phyloP scores from a whole-genome alignment of 768 basidiomycete genomes.

The Clitopilus hobsonii region DNA sequence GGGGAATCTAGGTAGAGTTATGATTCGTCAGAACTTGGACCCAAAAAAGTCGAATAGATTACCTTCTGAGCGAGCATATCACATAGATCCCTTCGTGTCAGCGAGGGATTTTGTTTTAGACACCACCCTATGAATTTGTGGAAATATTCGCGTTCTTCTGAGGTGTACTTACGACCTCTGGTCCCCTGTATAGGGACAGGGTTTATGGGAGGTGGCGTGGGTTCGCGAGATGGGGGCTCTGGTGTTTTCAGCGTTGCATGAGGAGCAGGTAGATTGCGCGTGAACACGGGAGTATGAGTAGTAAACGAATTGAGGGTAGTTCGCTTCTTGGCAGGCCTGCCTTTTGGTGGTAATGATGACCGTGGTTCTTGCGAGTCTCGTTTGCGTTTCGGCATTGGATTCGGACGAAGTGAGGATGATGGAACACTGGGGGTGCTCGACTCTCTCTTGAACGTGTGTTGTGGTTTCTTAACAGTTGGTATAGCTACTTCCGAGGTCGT shows the following conservation, averaged over 20 bases:
- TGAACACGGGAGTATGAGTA: constrained; percentile 42
- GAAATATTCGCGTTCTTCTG: constrained; percentile 63
- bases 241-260: constrained; percentile 57
- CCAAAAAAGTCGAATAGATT: neutral
- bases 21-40: neutral
- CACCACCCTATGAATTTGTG: constrained; percentile 63
- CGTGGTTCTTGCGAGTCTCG: constrained; percentile 21
- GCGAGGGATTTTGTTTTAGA: constrained; percentile 45
- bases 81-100: constrained; percentile 52
- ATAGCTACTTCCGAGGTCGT: constrained; percentile 15
- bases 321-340: constrained; percentile 25
- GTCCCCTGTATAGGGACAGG: constrained; percentile 34
- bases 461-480: constrained; percentile 37
- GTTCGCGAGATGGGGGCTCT: constrained; percentile 63
- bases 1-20: constrained; percentile 45
- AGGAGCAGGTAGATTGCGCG: constrained; percentile 50
- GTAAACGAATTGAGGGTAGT: constrained; percentile 62
- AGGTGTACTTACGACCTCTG: constrained; percentile 60
- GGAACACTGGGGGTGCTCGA: neutral
- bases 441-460: constrained; percentile 31
- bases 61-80: constrained; percentile 56
- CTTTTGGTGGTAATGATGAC: constrained; percentile 15
- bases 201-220: constrained; percentile 50
- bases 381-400: constrained; percentile 20
- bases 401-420: neutral